Evolutionary conservation across 169 alveolate species (phyloP), one percentile per base, ranked within the genome.

Genomic region (Babesia ovis): DNA sequence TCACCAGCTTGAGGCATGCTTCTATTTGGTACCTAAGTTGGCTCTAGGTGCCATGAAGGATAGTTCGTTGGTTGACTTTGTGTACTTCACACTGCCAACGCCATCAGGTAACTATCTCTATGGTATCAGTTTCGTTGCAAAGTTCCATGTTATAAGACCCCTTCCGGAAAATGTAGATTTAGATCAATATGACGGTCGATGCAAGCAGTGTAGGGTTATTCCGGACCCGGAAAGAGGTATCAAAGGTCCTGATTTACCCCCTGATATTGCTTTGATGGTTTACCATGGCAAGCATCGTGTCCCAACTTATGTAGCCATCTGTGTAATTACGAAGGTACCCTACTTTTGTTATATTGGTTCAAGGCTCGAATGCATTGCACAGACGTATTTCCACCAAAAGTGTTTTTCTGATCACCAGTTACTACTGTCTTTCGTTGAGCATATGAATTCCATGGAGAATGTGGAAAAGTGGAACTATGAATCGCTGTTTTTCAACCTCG

Each of bases 81-180:
- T 58, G n/a, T 69, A 79, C 61, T 69, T 79, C 31, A 70, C 70
- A 20, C 35, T 79, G 64, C 87, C 87, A 22, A 70, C 87, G 3
- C 29, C 83, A 16, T 56, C 79, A 4, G 77, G 84, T n/a, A 79
- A 79, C 35, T 68, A 51, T 41, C 72, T 79, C 43, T 79, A 79
- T 25, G 87, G 84, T n/a, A 66, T 69, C 22, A 79, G 87, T 34
- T 79, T 51, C 34, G 83, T 69, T 18, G 68, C 73, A 12, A 34
- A 29, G 62, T 57, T 79, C 37, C 45, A 53, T 2, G n/a, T 9
- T 25, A 20, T 22, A 27, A 46, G 6, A 39, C 12, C 34, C 2
- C 16, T 14, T 32, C 41, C 55, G 16, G 37, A 6, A 42, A 3
- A 3, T 16, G 14, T n/a, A 54, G 25, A 62, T 31, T 16, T 31